A percentile compares a stretch with the other conserved stretches of the same genome.
phyloP scores from a whole-genome alignment of 164 flowering plant genomes.

The Liquidambar formosana region DNA sequence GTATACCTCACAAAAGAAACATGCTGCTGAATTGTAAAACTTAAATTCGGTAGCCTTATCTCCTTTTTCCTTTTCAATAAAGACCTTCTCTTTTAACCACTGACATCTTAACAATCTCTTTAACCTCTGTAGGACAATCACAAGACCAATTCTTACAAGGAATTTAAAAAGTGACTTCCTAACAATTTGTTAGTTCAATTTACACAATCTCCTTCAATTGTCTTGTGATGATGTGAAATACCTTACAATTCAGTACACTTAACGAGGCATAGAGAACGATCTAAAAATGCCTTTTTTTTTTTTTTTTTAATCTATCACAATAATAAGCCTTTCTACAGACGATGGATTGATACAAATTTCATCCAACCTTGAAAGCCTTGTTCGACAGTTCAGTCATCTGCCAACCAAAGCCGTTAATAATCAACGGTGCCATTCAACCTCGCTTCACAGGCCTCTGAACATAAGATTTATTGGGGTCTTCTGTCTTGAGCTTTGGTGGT shows the following conservation, averaged over 20 bases:
- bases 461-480: conserved; percentile 97
- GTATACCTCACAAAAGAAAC: too few species aligned
- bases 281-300: not conserved
- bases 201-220: not conserved
- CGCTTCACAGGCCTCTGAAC: conserved; percentile 98
- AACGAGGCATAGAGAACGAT: not conserved
- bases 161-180: not conserved
- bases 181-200: not conserved
- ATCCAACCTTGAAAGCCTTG: not conserved
- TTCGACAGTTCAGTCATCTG: not conserved
- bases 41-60: too few species aligned
- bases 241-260: not conserved
- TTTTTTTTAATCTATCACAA: too few species aligned
- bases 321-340: not conserved
- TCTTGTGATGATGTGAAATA: not conserved
- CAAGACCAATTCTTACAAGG: not conserved
- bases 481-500: conserved; percentile 98
- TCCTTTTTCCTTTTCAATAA: too few species aligned
- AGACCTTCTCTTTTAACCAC: too few species aligned
- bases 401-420: not conserved
- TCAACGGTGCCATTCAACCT: conserved; percentile 26
- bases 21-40: too few species aligned
- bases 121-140: not conserved
- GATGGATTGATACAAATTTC: not conserved
- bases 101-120: not conserved